phyloP scores from a whole-genome alignment of 805 yeast species.

The fission yeast (Schizosaccharomyces pombe) region DNA sequence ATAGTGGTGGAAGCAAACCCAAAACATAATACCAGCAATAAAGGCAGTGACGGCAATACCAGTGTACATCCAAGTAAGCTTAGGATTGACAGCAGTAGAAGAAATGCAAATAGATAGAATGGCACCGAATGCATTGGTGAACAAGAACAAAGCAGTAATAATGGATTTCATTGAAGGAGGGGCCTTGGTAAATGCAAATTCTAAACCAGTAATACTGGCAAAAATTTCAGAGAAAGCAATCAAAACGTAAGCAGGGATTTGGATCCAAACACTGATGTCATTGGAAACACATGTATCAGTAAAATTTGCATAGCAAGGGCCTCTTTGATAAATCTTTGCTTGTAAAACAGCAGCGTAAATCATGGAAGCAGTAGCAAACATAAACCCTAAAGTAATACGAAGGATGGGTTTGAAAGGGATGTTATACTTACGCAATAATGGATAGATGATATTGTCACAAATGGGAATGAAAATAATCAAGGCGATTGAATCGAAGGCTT shows the following conservation, averaged over 20 bases:
- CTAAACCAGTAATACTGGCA: constrained; percentile 61
- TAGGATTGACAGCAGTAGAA: constrained; percentile 43
- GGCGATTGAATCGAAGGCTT: constrained; percentile 51
- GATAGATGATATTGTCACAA: constrained; percentile 36
- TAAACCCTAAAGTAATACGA: constrained; percentile 47
- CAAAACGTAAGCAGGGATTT: constrained; percentile 48
- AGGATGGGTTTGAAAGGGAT: constrained; percentile 45
- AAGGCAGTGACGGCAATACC: constrained; percentile 39
- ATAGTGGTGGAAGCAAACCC: constrained; percentile 32
- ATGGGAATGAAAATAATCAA: constrained; percentile 59
- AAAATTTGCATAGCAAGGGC: constrained; percentile 45
- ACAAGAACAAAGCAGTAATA: constrained; percentile 36
- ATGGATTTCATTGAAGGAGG: constrained; percentile 45
- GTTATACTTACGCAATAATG: constrained; percentile 24
- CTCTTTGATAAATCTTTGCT: constrained; percentile 39
- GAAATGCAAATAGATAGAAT: constrained; percentile 54
- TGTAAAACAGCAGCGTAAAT: constrained; percentile 56
- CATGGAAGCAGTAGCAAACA: constrained; percentile 42
- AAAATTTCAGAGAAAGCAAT: constrained; percentile 57
- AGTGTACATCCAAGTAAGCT: constrained; percentile 43
- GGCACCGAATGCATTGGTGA: constrained; percentile 56
- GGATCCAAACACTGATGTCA: constrained; percentile 42
- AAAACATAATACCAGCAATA: constrained; percentile 37
- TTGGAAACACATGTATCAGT: constrained; percentile 17
- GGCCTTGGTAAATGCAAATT: constrained; percentile 66